Base-by-base conservation (phyloP, 1,284 basidiomycete genomes). In the Veloboletus limbatus region DNA sequence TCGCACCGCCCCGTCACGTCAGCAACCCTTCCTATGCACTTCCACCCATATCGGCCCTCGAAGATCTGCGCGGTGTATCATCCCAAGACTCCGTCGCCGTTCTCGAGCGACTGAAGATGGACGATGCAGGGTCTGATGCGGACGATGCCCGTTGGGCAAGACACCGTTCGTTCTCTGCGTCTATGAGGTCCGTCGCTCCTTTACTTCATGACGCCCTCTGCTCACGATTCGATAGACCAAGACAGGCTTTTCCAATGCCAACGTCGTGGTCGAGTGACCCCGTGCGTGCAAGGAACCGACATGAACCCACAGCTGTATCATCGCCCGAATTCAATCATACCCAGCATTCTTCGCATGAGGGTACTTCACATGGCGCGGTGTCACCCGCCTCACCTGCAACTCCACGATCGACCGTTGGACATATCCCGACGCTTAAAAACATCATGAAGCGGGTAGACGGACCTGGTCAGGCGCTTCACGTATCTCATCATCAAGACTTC, bases 11-110 rank as follows among this genome's bases (percentile, higher is more conserved):
- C 3, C 52, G 55, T 30, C 59, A 58, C 26, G 64, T 73, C 34
- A 58, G 53, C 31, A 57, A 55, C 10, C 33, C 54, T 14, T 58
- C 69, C 4, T 79, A 81, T 51, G 75, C 79, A 8, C 63, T 86
- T 4, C 83, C 84, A 2, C 82, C 83, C 0, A 86, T 87, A 48
- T 81, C 83, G 5, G 76, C 80, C 0, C 66, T 87, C 54, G 82
- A 85, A 58, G 77, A 78, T 49, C 60, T 78, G 35, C 69, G 77
- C 11, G 75, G 77, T 3, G 66, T 76, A 17, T 66, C 72, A 33
- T 69, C 70, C 2, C 71, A 75, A 33, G 81, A 85, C 57, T 79
- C 82, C 1, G 76, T 78, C 10, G 76, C 81, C 7, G 82, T 87
- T 3, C 62, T 87, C 33, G 68, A 77, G 47, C 71, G 84, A 16